phyloP scores from a whole-genome alignment of 495 filamentous ascomycete species.

The Aspergillus heteromorphus region DNA sequence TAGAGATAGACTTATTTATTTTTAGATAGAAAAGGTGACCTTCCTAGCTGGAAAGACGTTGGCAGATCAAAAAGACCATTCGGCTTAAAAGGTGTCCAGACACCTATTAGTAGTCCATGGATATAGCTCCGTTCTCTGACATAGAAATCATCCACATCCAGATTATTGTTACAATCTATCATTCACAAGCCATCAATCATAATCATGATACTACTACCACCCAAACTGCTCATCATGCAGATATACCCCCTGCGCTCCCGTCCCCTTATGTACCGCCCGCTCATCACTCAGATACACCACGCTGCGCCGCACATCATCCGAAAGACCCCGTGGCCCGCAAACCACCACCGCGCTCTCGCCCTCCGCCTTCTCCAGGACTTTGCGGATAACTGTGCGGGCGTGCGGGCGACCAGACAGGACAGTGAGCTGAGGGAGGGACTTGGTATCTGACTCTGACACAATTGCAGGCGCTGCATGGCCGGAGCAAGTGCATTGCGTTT shows the following conservation, averaged over 20 bases:
- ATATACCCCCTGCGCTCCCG: constrained; percentile 73
- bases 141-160: too few species aligned
- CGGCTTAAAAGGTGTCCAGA: not conserved
- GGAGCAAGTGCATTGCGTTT: constrained; percentile 27
- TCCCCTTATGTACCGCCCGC: constrained; percentile 84
- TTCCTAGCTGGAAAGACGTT: too few species aligned
- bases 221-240: constrained; percentile 43
- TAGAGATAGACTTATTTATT: too few species aligned
- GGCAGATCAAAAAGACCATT: too few species aligned
- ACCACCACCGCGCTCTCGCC: constrained; percentile 83
- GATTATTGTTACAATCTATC: too few species aligned
- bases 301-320: constrained; percentile 57
- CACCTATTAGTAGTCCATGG: not conserved
- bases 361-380: constrained; percentile 61
- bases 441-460: not conserved
- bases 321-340: constrained; percentile 67
- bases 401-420: constrained; percentile 40
- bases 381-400: constrained; percentile 42
- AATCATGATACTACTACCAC: constrained; percentile 12
- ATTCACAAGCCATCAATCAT: too few species aligned
- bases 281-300: constrained; percentile 75
- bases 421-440: constrained; percentile 1
- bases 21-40: too few species aligned
- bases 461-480: constrained; percentile 13
- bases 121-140: too few species aligned